Evolutionary conservation across 495 filamentous ascomycete species (phyloP), one percentile per base, ranked within the genome.

Genomic region (Chaetomium fimeti): DNA sequence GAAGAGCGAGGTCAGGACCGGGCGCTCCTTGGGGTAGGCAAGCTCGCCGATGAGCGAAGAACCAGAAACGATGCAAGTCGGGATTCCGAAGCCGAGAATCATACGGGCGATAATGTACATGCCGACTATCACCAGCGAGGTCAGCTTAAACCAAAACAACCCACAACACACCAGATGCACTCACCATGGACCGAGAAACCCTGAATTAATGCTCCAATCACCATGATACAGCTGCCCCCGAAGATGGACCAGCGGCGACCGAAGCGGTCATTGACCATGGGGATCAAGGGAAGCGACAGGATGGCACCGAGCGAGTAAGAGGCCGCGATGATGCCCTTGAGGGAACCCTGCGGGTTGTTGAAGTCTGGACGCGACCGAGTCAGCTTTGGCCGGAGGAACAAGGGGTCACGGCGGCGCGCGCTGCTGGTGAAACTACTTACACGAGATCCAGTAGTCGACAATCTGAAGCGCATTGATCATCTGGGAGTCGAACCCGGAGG

Each of bases 381-480:
- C 13, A 53, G 43, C 18, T 42, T n/a, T 27, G 32, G 6, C 8
- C 32, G 5, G 3, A 5, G 1, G 32, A 36, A 11, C 32, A 36
- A 36, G 32, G 32, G 32, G 32, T 36, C 6, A n/a, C n/a, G n/a
- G n/a, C n/a, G n/a, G n/a, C n/a, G 32, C 32, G 29, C 29, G 32
- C 32, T 36, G 32, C 32, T 36, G 32, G 11, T 25, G 5, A 24
- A 22, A 22, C 20, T 24, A 49, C 80, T 42, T 65, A 84, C 84
- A 87, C 13, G 65, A 61, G 29, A 79, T 76, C 83, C 82, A 88
- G 7, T 77, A 75, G 9, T 77, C 72, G 20, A 88, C 82, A 36
- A 85, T 82, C 72, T 90, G 86, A 4, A 89, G 80, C 2, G 84
- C 83, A 64, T 89, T 90, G 75, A 90, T 88, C 71, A 90, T 85